phyloP scores from a whole-genome alignment of 2,329 filamentous ascomycete genomes.

The Coleophoma cylindrospora region DNA sequence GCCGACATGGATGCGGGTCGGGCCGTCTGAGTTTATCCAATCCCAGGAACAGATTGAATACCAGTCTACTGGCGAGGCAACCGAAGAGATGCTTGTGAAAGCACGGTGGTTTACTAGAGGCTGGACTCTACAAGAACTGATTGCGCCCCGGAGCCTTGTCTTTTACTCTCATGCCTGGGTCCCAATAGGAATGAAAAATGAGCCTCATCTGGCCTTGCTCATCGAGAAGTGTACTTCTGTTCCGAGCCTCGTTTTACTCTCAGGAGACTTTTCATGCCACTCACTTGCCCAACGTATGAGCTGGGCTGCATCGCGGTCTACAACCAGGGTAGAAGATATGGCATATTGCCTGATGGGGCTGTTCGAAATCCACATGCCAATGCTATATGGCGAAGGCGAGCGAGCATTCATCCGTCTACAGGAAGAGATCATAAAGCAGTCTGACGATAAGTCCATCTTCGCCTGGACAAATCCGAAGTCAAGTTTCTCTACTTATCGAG shows the following conservation, averaged over 20 bases:
- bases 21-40: too few relatives aligned
- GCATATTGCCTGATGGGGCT: slow-evolving; percentile 26
- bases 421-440: slow-evolving; percentile 24
- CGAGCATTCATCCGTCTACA: slow-evolving; percentile 23
- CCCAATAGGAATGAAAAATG: slow-evolving; percentile 4
- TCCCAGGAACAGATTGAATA: too few relatives aligned
- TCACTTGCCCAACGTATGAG: slow-evolving; percentile 29
- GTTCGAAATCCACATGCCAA: slow-evolving; percentile 29
- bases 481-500: neutral
- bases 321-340: slow-evolving; percentile 19
- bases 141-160: slow-evolving; percentile 5
- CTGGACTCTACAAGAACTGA: slow-evolving; percentile 9
- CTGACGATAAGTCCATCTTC: slow-evolving; percentile 30
- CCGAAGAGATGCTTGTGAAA: too few relatives aligned
- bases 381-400: slow-evolving; percentile 26
- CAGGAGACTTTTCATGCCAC: slow-evolving; percentile 16
- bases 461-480: slow-evolving; percentile 16
- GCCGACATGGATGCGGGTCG: too few relatives aligned
- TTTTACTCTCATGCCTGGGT: slow-evolving; percentile 11
- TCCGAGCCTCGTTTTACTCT: slow-evolving; percentile 20
- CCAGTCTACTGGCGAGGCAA: too few relatives aligned
- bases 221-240: slow-evolving; percentile 20
- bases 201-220: neutral
- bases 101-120: slow-evolving; percentile 9
- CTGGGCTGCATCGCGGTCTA: slow-evolving; percentile 29